Evolutionary conservation across 75 land plant genomes (phyloP), one percentile per base, ranked within the genome.

Genomic region (Cupressus sempervirens): DNA sequence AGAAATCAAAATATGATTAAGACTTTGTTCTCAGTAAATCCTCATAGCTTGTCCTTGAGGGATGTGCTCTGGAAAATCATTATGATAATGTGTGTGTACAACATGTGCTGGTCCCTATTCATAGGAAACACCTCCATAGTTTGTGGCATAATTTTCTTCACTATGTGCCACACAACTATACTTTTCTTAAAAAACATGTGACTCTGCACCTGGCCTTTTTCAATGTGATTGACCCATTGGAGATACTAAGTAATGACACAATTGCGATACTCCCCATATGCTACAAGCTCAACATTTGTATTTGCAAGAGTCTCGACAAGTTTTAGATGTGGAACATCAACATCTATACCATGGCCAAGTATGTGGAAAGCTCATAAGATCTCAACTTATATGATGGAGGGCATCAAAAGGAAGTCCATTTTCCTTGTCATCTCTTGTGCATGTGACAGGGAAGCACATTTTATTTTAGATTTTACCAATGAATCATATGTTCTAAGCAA

Each of bases 291-390:
- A 80, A 96, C 84, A 75, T 89, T 94, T 12, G 89, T 90, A 15
- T 88, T 88, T 32, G 89, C 84, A 32, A 96, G 90, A 76, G 91
- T 85, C 65, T 95, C 92, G 80, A 96, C 87, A 76, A 95, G 89
- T 84, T 93, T 90, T 56, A 97, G 98, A 72, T 93, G 97, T 7
- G 93, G 83, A 56, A 94, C 93, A 89, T 96, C 95, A 75, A 90
- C 88, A 82, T 94, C 97, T 46, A 92, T 89, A 48, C 97, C 98
- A 89, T 96, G 98, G 2, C 97, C 98, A 73, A 95, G 91, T 56
- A n/a, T n/a, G n/a, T n/a, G n/a, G n/a, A n/a, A n/a, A n/a, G n/a
- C n/a, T n/a, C n/a, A n/a, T n/a, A n/a, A n/a, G n/a, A n/a, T n/a
- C n/a, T n/a, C n/a, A n/a, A n/a, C n/a, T n/a, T n/a, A n/a, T n/a